Evolutionary conservation across 768 basidiomycete genomes (phyloP).

Genomic region (Rhodotorula paludigena): DNA sequence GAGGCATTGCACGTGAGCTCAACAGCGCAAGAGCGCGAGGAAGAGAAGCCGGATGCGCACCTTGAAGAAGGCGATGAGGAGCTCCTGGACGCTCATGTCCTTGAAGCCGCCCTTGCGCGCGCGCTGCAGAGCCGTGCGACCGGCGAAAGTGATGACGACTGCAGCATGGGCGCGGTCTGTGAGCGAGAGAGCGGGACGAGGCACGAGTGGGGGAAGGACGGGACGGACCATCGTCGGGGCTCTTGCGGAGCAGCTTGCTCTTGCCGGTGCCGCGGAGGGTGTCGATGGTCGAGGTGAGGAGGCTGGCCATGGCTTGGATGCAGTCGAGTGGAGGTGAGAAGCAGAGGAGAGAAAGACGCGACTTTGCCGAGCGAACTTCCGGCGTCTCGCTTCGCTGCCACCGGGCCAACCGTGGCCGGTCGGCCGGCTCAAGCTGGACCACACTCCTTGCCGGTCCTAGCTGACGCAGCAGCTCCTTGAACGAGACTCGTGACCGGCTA

Average conservation of each 20-base stretch:
- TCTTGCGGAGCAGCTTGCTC: slow-evolving; percentile 33
- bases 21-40: background rate
- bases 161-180: background rate
- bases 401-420: too few species aligned
- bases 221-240: slow-evolving; percentile 36
- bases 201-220: background rate
- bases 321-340: too few species aligned
- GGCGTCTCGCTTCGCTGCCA: too few species aligned
- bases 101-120: slow-evolving; percentile 84
- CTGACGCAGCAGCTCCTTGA: too few species aligned
- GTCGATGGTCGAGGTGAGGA: slow-evolving; percentile 27
- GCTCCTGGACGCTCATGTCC: slow-evolving; percentile 53
- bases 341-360: background rate
- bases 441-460: too few species aligned
- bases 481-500: too few species aligned
- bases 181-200: background rate
- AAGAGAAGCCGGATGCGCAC: background rate
- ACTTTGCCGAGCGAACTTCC: background rate
- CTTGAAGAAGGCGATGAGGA: slow-evolving; percentile 37
- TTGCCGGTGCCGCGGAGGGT: slow-evolving; percentile 31
- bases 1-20: background rate
- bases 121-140: slow-evolving; percentile 88
- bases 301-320: slow-evolving; percentile 11
- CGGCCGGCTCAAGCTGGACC: too few species aligned
- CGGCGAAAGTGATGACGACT: slow-evolving; percentile 80